Evolutionary conservation across 371 early-diverging fungal genomes (phyloP), one percentile per base, ranked within the genome.

Genomic region (Actinomortierella ambigua): DNA sequence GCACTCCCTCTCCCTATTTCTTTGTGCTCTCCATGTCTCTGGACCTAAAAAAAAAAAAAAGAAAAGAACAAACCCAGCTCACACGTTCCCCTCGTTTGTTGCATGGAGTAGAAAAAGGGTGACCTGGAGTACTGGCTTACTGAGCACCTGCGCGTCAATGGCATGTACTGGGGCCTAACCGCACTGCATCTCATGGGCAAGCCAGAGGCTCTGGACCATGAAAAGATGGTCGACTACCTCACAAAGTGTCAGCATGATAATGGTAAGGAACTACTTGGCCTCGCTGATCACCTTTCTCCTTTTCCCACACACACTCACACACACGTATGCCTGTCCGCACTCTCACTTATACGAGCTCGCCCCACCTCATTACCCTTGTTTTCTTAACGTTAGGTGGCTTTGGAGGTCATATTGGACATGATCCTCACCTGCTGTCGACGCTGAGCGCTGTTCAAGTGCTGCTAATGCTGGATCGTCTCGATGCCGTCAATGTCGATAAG

Each of bases 391-490:
- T 68, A 87, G 94, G 96, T 5, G 99, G 98, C 0, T 99, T 98
- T 81, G 96, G 98, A 34, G 98, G 95, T 0, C 88, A 88, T 70
- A 68, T 76, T 0, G 86, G 84, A 15, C 98, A 98, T 79, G 98
- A 99, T 66, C 84, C 98, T 14, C 98, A 97, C 75, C 76, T 99
- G 15, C 71, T 95, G 11, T 92, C 92, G 53, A 99, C 99, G 2
- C 85, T 98, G 61, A 92, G 94, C 52, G 98, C 98, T 0, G 80
- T 99, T 18, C 99, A 99, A 68, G 85, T 98, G 6, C 79, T 99
- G 18, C 88, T 87, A 29, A 94, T 93, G 29, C 82, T 88, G 47
- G 90, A 95, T 59, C 88, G 93, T 0, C 59, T 97, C 29, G 90
- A 95, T 67, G 69, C 77, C 28, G 79, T 95, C 41, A 87, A 95